Conservation (phyloP, 345 rosid species). For the Diplotaxis tenuifolia region DNA sequence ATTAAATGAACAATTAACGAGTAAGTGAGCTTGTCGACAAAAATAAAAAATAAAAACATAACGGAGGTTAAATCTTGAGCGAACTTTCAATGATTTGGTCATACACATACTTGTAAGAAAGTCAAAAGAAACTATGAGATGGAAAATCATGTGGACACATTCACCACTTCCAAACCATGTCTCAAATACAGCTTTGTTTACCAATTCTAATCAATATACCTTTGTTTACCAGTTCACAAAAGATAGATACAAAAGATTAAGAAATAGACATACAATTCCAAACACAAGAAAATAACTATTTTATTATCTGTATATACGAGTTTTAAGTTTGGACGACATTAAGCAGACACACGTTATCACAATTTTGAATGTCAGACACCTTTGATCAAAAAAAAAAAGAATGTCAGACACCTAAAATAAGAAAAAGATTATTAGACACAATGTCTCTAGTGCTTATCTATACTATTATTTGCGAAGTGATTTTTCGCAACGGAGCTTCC, state of each 20-base stretch:
- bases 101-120: neutral
- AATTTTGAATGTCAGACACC: neutral
- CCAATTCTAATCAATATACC: too few species aligned
- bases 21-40: neutral
- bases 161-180: constrained; percentile 24
- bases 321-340: neutral
- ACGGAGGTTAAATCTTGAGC: constrained; percentile 2
- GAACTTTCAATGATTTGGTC: constrained; percentile 31
- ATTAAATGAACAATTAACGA: neutral
- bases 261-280: neutral
- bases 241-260: neutral
- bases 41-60: neutral
- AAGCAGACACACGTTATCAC: neutral
- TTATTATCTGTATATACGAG: neutral
- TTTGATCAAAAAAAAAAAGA: too few species aligned
- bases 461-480: too few species aligned
- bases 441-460: too few species aligned
- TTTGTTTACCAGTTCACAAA: neutral
- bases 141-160: constrained; percentile 9
- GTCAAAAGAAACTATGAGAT: neutral
- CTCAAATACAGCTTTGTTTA: neutral
- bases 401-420: too few species aligned
- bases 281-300: neutral
- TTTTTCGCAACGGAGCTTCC: too few species aligned
- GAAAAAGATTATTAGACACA: too few species aligned